Base-by-base conservation (phyloP, 805 yeast genomes). In the Candida michaelii region DNA sequence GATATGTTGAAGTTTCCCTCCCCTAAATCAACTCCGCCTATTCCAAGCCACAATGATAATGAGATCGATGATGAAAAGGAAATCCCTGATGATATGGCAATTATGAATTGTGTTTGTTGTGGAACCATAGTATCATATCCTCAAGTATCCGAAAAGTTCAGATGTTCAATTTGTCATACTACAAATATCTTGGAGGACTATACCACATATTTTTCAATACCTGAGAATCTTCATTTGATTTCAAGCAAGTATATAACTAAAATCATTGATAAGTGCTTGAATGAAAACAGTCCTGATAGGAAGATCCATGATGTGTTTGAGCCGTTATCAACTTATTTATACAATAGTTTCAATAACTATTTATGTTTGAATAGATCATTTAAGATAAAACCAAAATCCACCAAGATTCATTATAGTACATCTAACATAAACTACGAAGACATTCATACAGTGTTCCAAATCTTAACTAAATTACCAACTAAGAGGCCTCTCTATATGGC, bases 151-250 rank as follows among this genome's bases (percentile, higher is more conserved):
- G 29, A 43, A n/a, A 69, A 69, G 43, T 81, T 77, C 55, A 73
- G 76, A 44, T 86, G 95, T 54, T 68, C 81, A 0, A 68, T 79
- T 3, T 86, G 95, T 53, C 71, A 68, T 27, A 74, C 83, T 5
- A 79, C 79, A 1, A 64, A 66, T 24, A 47, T 65, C 10, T 38
- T 66, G 13, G 49, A 44, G 7, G 48, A 38, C 10, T 48, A n/a
- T 18, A 7, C 11, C 2, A n/a, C 15, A 3, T 45, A 45, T 27
- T 49, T 42, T 21, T 13, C 3, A 8, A 1, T 10, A 12, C 29
- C 14, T 24, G 35, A 30, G 13, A 35, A 27, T 14, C 53, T 53
- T 13, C 59, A 50, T 34, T 36, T 49, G 5, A 37, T 69, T 9
- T 65, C 76, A 3, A 66, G 61, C 40, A 47, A 44, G 2, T 44